Base-by-base conservation (phyloP, 176 grass and related monocot genomes). In the Luzula sylvatica region DNA sequence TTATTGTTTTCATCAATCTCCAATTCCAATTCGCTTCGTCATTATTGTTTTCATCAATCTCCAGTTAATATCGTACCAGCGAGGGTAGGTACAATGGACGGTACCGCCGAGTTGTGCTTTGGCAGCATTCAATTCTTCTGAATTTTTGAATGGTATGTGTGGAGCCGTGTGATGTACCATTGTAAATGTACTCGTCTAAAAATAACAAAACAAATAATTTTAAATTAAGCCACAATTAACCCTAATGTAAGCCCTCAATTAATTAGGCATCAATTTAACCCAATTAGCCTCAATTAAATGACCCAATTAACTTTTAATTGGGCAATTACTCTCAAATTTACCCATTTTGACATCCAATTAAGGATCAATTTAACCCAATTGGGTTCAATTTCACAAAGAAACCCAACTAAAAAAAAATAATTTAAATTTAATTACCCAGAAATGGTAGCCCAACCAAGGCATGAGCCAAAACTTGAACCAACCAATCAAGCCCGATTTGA, bases 101-200 rank as follows among this genome's bases (percentile, higher is more conserved):
- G 92, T 89, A 72, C 92, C 92, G 9, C 79, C 80, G 42, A 96
- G 82, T 72, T 96, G 92, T 46, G 85, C 92, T 68, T 86, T 84
- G 22, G 81, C 81, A 56, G 81, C 92, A 71, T 89, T 89, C 92
- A 84, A 89, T 13, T 96, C 84, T 82, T 96, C 74, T 52, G 92
- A 66, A 58, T 72, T 54, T 79, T 96, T 96, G 75, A 96, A 96
- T 43, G 92, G 92, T 77, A 96, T 96, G 72, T 96, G 85, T 45
- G 92, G 92, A 65, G 92, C 84, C 49, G 92, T 96, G 73, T 96
- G 92, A 86, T 96, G 92, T 51, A 96, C 81, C 92, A 89, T 96
- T 26, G 90, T 96, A 56, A 89, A 96, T 25, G 85, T 96, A 55
- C 92, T 96, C 92, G 89, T 96, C 92, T 96, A 44, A 42, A 43